phyloP scores from a whole-genome alignment of 208 protist genomes.

The Trypanosoma lewisi region DNA sequence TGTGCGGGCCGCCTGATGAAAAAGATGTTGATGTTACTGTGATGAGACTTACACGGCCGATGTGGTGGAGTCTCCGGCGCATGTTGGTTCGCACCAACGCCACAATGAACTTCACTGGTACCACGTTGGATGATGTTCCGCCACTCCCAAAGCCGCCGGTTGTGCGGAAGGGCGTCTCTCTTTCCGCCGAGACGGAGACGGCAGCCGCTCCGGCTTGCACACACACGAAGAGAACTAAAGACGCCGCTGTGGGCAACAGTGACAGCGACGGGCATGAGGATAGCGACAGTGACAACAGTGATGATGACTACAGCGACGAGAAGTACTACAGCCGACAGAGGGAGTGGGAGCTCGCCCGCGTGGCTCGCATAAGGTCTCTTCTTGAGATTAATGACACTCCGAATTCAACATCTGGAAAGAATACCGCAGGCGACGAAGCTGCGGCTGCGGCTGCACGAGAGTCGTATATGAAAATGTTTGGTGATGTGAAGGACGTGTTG shows the following conservation, averaged over 20 bases:
- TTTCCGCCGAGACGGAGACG: background rate
- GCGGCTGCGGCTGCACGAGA: constrained; percentile 6
- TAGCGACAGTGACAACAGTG: constrained; percentile 6
- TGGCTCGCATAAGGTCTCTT: constrained; percentile 1
- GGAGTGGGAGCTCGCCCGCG: constrained; percentile 16
- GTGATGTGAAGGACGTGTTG: constrained; percentile 9
- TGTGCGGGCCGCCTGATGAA: background rate
- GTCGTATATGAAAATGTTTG: constrained; percentile 23
- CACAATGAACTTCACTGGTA: background rate
- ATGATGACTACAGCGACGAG: constrained; percentile 29
- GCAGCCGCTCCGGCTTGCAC: background rate
- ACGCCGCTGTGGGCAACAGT: background rate
- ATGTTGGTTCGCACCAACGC: background rate
- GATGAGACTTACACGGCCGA: background rate
- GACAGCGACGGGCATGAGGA: constrained; percentile 5
- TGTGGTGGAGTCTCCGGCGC: background rate
- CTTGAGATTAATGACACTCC: constrained; percentile 16
- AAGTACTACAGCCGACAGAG: constrained; percentile 20
- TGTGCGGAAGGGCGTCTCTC: background rate
- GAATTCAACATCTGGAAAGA: background rate
- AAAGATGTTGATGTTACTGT: too few relatives aligned
- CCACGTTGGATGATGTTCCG: constrained; percentile 15
- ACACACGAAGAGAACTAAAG: background rate
- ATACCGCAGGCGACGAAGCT: background rate
- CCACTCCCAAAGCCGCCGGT: constrained; percentile 11